A percentile compares a stretch with the other conserved stretches of the same genome.
Conservation (phyloP, 1,284 basidiomycete genomes). For the Ceratobasidium papillatum region DNA sequence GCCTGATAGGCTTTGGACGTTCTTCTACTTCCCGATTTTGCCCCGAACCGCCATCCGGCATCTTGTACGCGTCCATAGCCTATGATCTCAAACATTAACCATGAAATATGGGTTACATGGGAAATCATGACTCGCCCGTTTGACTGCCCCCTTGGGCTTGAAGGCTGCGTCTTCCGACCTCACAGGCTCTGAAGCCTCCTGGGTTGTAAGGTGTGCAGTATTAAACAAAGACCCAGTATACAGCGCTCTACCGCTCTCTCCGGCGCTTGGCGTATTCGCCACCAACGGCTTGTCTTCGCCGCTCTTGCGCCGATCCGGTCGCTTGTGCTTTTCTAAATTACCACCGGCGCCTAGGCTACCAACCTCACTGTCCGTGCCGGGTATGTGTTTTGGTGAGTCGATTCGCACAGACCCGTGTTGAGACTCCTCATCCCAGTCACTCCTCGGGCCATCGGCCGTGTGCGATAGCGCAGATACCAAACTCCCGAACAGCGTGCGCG, state of each 20-base stretch:
- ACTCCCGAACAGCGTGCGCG: not conserved
- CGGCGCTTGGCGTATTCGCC: slow-evolving; percentile 16
- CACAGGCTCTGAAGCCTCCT: not conserved
- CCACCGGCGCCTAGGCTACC: slow-evolving; percentile 11
- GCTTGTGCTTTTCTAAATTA: slow-evolving; percentile 20
- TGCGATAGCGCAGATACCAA: slow-evolving; percentile 2
- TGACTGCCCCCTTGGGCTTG: slow-evolving; percentile 4
- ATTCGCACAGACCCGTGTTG: slow-evolving; percentile 21
- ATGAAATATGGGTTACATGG: not conserved
- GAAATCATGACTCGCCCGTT: slow-evolving; percentile 1
- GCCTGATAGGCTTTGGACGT: too few relatives aligned
- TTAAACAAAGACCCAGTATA: not conserved
- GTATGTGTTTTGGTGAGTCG: slow-evolving; percentile 27
- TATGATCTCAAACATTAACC: not conserved
- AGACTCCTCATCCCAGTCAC: slow-evolving; percentile 6
- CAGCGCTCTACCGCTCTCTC: not conserved
- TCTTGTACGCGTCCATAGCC: slow-evolving; percentile 16
- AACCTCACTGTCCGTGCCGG: slow-evolving; percentile 12
- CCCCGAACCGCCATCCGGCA: too few relatives aligned
- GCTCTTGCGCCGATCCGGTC: slow-evolving; percentile 24
- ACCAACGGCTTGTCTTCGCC: slow-evolving; percentile 8
- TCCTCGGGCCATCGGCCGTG: not conserved
- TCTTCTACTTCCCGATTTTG: too few relatives aligned
- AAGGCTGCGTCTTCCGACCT: not conserved
- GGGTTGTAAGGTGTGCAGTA: not conserved